These are phyloP conservation scores for Begonia masoniana DNA, from an alignment of 306 rosid species.

Conservation along the genomic window DNA sequence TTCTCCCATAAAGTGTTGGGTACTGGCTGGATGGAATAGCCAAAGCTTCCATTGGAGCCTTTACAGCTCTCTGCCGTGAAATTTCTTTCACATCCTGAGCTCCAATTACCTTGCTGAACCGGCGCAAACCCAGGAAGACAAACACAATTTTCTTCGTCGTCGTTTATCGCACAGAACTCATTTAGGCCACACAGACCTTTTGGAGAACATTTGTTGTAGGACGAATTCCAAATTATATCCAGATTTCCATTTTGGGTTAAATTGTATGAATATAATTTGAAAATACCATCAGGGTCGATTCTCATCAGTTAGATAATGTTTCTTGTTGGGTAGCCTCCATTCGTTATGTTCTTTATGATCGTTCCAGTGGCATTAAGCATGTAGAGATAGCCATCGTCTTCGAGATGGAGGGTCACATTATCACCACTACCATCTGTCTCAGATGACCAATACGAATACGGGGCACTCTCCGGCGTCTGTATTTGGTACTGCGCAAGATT, in stretches of 20 bases:
- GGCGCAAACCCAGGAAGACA: not conserved
- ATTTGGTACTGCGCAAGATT: constrained; percentile 14
- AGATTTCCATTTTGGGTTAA: not conserved
- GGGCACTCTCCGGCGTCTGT: not conserved
- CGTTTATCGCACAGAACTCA: not conserved
- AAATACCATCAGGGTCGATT: too few relatives aligned
- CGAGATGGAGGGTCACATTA: constrained; percentile 8
- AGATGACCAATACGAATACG: constrained; percentile 1
- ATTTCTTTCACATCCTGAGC: constrained; percentile 10
- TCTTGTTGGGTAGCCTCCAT: too few relatives aligned
- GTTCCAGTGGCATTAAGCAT: constrained; percentile 1
- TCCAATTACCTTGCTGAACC: not conserved
- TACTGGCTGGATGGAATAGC: not conserved
- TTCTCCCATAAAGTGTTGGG: not conserved
- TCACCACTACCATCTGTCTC: accelerated
- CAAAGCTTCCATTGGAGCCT: not conserved
- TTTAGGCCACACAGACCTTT: not conserved
- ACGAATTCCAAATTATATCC: not conserved
- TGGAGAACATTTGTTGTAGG: not conserved
- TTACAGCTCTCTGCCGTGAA: not conserved
- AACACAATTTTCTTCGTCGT: not conserved
- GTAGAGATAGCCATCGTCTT: constrained; percentile 7
- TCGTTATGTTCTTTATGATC: too few relatives aligned
- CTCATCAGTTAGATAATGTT: too few relatives aligned
- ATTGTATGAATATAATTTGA: constrained; percentile 3